A percentile compares a stretch with the other conserved stretches of the same genome.
These are phyloP conservation scores for Calonectria pseudoturangicola DNA, from an alignment of 2,329 filamentous ascomycete genomes.

Conservation along the genomic window DNA sequence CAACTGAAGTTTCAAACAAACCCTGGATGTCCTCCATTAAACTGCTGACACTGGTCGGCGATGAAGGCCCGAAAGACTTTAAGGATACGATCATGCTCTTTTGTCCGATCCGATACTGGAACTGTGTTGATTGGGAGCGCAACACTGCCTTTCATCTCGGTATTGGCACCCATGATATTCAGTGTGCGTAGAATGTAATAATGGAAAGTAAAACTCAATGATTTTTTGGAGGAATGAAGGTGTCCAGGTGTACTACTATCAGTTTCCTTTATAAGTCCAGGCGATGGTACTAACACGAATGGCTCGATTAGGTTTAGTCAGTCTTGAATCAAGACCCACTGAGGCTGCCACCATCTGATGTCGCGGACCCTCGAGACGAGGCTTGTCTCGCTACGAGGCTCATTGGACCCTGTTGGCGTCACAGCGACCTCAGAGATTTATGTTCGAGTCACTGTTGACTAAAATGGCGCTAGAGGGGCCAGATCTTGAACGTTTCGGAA, in stretches of 20 bases:
- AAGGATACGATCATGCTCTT: constrained; percentile 69
- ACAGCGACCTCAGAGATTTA: background rate
- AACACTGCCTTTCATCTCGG: background rate
- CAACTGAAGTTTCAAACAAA: background rate
- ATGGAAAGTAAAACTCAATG: background rate
- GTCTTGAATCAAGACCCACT: background rate
- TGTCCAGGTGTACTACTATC: too few species aligned
- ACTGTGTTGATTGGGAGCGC: background rate
- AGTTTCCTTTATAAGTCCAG: background rate
- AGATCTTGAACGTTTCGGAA: background rate
- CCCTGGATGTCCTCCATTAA: constrained; percentile 81
- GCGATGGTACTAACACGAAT: too few species aligned
- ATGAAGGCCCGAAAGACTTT: constrained; percentile 78
- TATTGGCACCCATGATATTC: background rate
- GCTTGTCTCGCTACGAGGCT: background rate
- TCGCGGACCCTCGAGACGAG: background rate
- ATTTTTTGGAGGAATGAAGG: background rate
- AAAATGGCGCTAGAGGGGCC: background rate
- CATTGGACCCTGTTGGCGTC: background rate
- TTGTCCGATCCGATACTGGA: constrained; percentile 36
- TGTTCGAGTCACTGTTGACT: background rate
- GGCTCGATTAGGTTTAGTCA: background rate
- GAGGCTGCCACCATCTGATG: background rate
- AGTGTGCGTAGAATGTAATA: background rate
- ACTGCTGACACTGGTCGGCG: constrained; percentile 82